These are phyloP conservation scores for Suhomyces bribrorum DNA, from an alignment of 1,139 yeast species.

Conservation along the genomic window DNA sequence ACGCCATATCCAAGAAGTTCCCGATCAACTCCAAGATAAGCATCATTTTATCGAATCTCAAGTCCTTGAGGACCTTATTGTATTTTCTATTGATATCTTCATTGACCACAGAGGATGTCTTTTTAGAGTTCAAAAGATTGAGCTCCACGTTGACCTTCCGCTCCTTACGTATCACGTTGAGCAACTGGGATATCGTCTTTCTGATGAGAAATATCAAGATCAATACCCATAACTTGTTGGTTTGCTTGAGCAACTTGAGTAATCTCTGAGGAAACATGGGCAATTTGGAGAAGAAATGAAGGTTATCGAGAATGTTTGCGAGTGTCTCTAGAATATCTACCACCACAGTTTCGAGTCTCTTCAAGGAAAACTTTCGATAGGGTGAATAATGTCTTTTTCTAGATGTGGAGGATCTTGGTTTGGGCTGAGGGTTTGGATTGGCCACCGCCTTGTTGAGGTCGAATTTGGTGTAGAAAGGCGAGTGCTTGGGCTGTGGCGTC, in stretches of 20 bases:
- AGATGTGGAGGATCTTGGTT: slow-evolving; percentile 2
- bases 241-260: slow-evolving; percentile 37
- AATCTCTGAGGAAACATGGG: slow-evolving; percentile 44
- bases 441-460: slow-evolving; percentile 13
- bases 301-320: slow-evolving; percentile 46
- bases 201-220: slow-evolving; percentile 45
- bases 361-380: slow-evolving; percentile 23
- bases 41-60: slow-evolving; percentile 49
- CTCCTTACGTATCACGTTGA: slow-evolving; percentile 44
- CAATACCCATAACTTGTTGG: slow-evolving; percentile 49
- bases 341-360: slow-evolving; percentile 32
- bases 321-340: slow-evolving; percentile 37
- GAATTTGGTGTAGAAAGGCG: slow-evolving; percentile 21
- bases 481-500: slow-evolving; percentile 20
- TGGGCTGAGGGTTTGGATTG: slow-evolving; percentile 3
- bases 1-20: slow-evolving; percentile 43
- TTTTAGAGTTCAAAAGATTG: slow-evolving; percentile 30
- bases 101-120: slow-evolving; percentile 24
- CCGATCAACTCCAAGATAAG: slow-evolving; percentile 45
- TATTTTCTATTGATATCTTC: slow-evolving; percentile 38
- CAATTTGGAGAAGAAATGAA: slow-evolving; percentile 45
- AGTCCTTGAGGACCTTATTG: slow-evolving; percentile 44
- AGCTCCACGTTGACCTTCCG: slow-evolving; percentile 41
- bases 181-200: slow-evolving; percentile 45
- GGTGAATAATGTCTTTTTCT: slow-evolving; percentile 12